phyloP scores from a whole-genome alignment of 2,329 filamentous ascomycete genomes.

The Plectosphaerella cucumerina region DNA sequence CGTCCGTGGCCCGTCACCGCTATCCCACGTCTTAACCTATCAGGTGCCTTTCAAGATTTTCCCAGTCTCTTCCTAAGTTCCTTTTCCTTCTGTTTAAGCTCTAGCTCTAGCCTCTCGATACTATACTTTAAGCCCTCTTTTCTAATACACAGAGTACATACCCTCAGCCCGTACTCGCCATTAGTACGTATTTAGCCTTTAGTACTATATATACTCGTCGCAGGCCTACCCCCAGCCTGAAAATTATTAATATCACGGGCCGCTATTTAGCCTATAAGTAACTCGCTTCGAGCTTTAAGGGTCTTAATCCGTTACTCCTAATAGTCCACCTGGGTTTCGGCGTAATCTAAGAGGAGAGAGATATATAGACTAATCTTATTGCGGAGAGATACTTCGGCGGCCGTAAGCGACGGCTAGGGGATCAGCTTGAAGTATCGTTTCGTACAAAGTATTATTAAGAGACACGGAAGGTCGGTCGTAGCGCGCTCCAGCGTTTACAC shows the following conservation, averaged over 20 bases:
- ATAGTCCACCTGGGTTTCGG: slow-evolving; percentile 78
- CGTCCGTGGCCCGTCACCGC: too few species aligned
- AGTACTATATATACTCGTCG: slow-evolving; percentile 1
- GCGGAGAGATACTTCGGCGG: slow-evolving; percentile 78
- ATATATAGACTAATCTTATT: slow-evolving; percentile 90
- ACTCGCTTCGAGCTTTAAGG: slow-evolving; percentile 74
- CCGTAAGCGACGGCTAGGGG: slow-evolving; percentile 74
- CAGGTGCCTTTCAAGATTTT: slow-evolving; percentile 5
- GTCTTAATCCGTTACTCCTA: slow-evolving; percentile 79
- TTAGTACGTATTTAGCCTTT: slow-evolving; percentile 38
- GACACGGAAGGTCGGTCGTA: slow-evolving; percentile 54
- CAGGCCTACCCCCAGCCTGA: neutral
- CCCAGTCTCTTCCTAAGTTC: slow-evolving; percentile 51
- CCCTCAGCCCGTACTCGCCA: slow-evolving; percentile 44
- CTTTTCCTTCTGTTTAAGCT: slow-evolving; percentile 72
- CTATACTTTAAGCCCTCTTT: slow-evolving; percentile 84
- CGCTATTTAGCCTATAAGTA: slow-evolving; percentile 68
- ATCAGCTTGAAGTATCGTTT: slow-evolving; percentile 89
- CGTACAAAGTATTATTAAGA: slow-evolving; percentile 42
- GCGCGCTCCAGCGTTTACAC: slow-evolving; percentile 52
- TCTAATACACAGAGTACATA: slow-evolving; percentile 66
- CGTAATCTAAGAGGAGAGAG: slow-evolving; percentile 70
- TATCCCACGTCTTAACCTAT: too few species aligned
- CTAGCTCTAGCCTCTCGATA: slow-evolving; percentile 79
- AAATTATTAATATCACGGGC: slow-evolving; percentile 15